A percentile compares a stretch with the other conserved stretches of the same genome.
Evolutionary conservation across 2,329 filamentous ascomycete genomes (phyloP).

Genomic region (Phyllosticta citriasiana): DNA sequence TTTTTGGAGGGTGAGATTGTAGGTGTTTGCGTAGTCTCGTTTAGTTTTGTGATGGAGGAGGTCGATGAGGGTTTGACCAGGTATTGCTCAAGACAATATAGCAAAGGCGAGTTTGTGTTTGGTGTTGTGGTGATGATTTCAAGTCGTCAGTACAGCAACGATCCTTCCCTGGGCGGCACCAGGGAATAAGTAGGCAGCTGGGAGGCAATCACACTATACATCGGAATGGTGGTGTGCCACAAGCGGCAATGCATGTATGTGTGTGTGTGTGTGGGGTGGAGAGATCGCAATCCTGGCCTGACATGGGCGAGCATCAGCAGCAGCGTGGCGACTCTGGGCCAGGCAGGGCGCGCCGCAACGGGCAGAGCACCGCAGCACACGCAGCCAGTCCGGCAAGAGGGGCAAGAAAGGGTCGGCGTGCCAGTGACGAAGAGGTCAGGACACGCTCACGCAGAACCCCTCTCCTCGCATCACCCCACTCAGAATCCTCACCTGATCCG

Average conservation of each 20-base stretch:
- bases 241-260: background rate
- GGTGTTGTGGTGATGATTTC: background rate
- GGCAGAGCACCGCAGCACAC: background rate
- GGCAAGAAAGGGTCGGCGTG: background rate
- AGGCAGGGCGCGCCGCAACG: background rate
- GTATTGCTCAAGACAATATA: background rate
- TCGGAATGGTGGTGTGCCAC: background rate
- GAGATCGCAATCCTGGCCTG: background rate
- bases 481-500: background rate
- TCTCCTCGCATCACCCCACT: background rate
- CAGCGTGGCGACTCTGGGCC: background rate
- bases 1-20: background rate
- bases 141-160: background rate
- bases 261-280: background rate
- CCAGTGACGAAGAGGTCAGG: background rate
- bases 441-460: background rate
- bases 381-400: background rate
- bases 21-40: background rate
- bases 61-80: too few relatives aligned
- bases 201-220: background rate
- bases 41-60: background rate
- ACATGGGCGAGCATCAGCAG: background rate
- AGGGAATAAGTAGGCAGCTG: background rate
- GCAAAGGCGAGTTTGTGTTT: background rate
- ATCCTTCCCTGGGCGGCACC: background rate